Evolutionary conservation across 441 rosid genomes (phyloP), one percentile per base, ranked within the genome.

Genomic region (Isatis lusitanica): DNA sequence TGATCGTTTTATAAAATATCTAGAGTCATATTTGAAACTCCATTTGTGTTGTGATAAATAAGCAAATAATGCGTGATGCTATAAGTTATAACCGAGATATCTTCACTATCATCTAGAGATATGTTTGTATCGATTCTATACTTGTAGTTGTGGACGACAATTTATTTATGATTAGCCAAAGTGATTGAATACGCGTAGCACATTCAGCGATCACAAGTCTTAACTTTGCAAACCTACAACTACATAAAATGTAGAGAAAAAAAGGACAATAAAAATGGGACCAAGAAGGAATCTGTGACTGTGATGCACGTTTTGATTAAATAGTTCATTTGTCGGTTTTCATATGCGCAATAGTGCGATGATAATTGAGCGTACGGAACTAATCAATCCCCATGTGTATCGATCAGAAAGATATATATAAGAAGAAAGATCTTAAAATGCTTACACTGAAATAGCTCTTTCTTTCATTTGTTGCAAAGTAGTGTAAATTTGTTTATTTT

Each of bases 281-380:
- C 60, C 52, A 48, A 47, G 36, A 12, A 53, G 17, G 12, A 11
- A 16, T 26, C 9, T 11, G 11, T 46, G 30, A 57, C 9, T 11
- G 11, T 46, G 30, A 57, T 38, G 17, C 66, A 74, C 60, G 35
- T 47, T 65, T 57, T 35, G 44, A 47, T 51, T 36, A 51, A 9
- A 13, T 26, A 16, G 10, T 26, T 73, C 33, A 36, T 26, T 66
- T 36, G 71, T 56, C 33, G 9, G 17, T 39, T 58, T 16, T 28
- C 15, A 31, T 44, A 59, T 56, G 73, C 30, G 55, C 53, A 59
- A 67, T 52, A 58, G 55, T 73, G 66, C 60, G 51, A 65, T 18
- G 35, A 57, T 73, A 50, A 66, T 18, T 65, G 36, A 50, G 16
- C 12, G 61, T 58, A 47, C 15, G 55, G 39, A 30, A 28, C 46